Conservation (phyloP, 2,329 filamentous ascomycete genomes). For the Emericellopsis atlantica region DNA sequence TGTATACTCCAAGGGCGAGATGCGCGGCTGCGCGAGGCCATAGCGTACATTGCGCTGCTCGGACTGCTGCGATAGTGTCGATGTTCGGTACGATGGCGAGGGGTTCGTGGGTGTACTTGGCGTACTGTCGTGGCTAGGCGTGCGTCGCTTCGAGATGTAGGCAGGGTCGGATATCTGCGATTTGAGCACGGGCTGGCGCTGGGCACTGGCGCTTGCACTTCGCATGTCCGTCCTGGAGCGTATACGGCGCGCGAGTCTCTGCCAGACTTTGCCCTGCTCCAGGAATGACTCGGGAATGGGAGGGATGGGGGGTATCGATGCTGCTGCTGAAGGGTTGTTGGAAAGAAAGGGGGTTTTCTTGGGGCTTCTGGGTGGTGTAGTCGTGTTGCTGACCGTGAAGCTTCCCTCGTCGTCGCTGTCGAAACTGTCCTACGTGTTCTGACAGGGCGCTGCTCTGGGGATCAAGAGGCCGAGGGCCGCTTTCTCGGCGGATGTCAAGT, state of each 20-base stretch:
- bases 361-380: too few species aligned
- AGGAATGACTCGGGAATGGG: conserved; percentile 15
- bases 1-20: background rate
- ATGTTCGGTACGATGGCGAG: background rate
- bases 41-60: background rate
- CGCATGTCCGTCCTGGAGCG: conserved; percentile 9
- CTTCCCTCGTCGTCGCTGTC: background rate
- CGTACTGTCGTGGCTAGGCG: background rate
- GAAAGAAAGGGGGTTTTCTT: background rate
- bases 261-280: conserved; percentile 7
- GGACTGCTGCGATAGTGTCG: background rate
- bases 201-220: background rate
- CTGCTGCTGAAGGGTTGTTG: too few species aligned
- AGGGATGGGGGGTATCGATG: conserved; percentile 13
- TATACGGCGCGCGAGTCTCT: conserved; percentile 14
- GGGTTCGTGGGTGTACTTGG: background rate
- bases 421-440: background rate
- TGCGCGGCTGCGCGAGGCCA: background rate
- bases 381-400: background rate
- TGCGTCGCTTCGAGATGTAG: background rate
- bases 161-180: conserved; percentile 11
- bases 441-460: background rate
- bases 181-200: conserved; percentile 6
- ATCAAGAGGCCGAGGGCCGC: background rate
- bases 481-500: background rate